Evolutionary conservation across 2,329 filamentous ascomycete species (phyloP).

Genomic region (Neonectria punicea): DNA sequence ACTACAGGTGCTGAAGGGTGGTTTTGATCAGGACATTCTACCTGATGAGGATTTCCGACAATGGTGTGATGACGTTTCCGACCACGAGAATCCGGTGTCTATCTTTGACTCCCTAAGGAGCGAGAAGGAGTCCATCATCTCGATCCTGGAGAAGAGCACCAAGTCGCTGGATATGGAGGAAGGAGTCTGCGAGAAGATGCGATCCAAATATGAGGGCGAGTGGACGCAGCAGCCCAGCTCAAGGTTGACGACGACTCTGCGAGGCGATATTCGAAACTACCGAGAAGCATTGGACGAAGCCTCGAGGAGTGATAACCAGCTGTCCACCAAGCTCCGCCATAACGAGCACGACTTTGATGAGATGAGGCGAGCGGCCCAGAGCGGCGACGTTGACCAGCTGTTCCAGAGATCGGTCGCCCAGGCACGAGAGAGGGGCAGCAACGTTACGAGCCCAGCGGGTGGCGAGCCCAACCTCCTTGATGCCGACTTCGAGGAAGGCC

Average conservation of each 20-base stretch:
- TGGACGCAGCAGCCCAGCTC: constrained; percentile 98
- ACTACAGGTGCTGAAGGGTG: constrained; percentile 90
- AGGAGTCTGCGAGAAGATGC: constrained; percentile 98
- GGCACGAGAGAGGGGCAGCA: constrained; percentile 73
- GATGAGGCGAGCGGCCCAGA: constrained; percentile 90
- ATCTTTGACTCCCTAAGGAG: constrained; percentile 83
- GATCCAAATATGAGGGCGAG: constrained; percentile 93
- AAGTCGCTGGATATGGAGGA: constrained; percentile 97
- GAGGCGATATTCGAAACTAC: constrained; percentile 88
- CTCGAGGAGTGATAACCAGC: constrained; percentile 82
- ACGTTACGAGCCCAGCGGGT: constrained; percentile 67
- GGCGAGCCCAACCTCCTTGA: constrained; percentile 86
- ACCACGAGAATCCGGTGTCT: constrained; percentile 80
- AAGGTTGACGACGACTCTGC: constrained; percentile 85
- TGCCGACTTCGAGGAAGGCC: constrained; percentile 85
- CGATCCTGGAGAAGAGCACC: constrained; percentile 79
- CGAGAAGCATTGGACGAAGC: constrained; percentile 91
- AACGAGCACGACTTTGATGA: constrained; percentile 92
- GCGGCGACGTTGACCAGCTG: constrained; percentile 85
- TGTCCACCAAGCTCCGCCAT: constrained; percentile 85
- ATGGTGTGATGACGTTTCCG: constrained; percentile 94
- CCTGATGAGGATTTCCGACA: constrained; percentile 91
- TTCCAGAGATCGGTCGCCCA: constrained; percentile 90
- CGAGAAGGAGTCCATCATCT: constrained; percentile 80
- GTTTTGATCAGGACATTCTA: constrained; percentile 86